These are phyloP conservation scores for Tuber brumale DNA, from an alignment of 495 filamentous ascomycete genomes.

Conservation along the genomic window DNA sequence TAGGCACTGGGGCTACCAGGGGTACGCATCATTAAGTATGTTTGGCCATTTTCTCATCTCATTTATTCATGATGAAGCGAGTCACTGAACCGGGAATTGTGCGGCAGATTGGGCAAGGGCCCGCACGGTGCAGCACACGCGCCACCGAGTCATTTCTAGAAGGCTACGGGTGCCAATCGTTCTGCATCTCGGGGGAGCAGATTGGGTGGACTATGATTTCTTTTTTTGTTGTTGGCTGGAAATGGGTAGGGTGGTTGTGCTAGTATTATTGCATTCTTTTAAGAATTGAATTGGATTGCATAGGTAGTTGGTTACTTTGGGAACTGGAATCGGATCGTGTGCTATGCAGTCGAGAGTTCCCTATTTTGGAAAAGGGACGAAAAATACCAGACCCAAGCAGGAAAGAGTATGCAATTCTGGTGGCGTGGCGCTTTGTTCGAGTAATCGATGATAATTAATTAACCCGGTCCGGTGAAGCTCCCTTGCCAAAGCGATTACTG, in stretches of 20 bases:
- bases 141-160: conserved; percentile 23
- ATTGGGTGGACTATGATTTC: not conserved
- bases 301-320: no score
- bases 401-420: no score
- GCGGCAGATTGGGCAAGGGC: conserved; percentile 3
- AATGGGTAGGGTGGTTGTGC: not conserved
- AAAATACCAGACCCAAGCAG: no score
- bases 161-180: not conserved
- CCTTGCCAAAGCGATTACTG: no score
- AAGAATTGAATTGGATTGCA: not conserved
- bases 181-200: not conserved
- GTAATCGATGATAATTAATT: no score
- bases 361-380: no score
- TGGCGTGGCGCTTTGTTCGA: no score
- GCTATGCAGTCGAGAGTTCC: no score
- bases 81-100: not conserved
- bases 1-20: conserved; percentile 13
- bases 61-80: no score
- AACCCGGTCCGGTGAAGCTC: no score
- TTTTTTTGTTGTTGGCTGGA: not conserved
- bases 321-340: no score
- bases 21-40: not conserved
- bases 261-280: not conserved
- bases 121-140: conserved; percentile 26
- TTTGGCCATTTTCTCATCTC: not conserved